Evolutionary conservation across 2,329 filamentous ascomycete species (phyloP).

Genomic region (Pseudogymnoascus sp.): DNA sequence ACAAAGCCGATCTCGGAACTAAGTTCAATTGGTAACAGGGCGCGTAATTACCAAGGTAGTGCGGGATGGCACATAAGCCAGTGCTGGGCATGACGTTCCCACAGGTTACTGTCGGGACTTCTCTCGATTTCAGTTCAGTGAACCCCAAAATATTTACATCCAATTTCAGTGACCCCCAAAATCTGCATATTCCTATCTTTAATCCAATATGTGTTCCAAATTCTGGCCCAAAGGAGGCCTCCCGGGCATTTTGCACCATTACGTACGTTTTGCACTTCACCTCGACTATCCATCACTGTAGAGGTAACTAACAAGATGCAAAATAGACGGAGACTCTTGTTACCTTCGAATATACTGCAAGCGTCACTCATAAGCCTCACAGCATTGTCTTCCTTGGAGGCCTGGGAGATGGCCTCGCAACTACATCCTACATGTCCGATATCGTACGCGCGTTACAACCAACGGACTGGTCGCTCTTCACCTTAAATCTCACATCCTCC

Average conservation of each 20-base stretch:
- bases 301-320: constrained; percentile 8
- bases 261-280: constrained; percentile 19
- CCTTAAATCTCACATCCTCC: constrained; percentile 33
- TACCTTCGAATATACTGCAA: constrained; percentile 31
- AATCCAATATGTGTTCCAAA: constrained; percentile 22
- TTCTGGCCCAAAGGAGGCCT: constrained; percentile 30
- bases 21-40: not conserved
- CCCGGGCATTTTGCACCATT: constrained; percentile 29
- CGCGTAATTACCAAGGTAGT: not conserved
- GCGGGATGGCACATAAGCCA: not conserved
- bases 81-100: not conserved
- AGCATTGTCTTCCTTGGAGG: constrained; percentile 45
- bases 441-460: constrained; percentile 34
- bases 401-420: constrained; percentile 42
- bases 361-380: constrained; percentile 29
- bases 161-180: not conserved
- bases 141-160: not conserved
- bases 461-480: constrained; percentile 31
- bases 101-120: not conserved
- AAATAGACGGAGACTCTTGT: constrained; percentile 31
- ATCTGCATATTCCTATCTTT: not conserved
- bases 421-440: constrained; percentile 38
- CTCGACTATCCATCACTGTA: not conserved
- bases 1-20: constrained; percentile 7
- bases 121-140: not conserved